phyloP scores from a whole-genome alignment of 2,329 filamentous ascomycete genomes.

The Monosporascus ibericus region DNA sequence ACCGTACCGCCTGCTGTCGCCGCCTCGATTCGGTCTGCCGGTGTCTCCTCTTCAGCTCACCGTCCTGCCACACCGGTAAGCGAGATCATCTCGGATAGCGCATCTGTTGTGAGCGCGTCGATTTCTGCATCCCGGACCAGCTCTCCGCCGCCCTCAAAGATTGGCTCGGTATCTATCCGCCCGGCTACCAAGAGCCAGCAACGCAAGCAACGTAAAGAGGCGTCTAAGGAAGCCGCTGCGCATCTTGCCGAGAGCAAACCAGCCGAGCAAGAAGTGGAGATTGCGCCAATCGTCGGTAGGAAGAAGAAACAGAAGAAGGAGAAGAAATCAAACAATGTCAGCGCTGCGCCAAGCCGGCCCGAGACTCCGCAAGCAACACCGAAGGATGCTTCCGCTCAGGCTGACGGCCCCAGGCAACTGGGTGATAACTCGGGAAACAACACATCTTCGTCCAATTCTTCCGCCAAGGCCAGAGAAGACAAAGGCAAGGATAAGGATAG shows the following conservation, averaged over 20 bases:
- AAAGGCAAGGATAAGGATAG: slow-evolving; percentile 16
- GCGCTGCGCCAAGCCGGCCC: slow-evolving; percentile 19
- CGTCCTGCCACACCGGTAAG: slow-evolving; percentile 68
- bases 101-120: slow-evolving; percentile 67
- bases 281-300: slow-evolving; percentile 68
- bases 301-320: slow-evolving; percentile 86
- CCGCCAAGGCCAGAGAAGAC: slow-evolving; percentile 15
- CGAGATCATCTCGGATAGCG: slow-evolving; percentile 70
- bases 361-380: slow-evolving; percentile 25
- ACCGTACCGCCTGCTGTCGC: slow-evolving; percentile 23
- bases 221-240: slow-evolving; percentile 56
- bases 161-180: slow-evolving; percentile 64
- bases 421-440: slow-evolving; percentile 11
- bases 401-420: slow-evolving; percentile 16
- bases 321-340: slow-evolving; percentile 34
- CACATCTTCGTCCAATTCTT: neutral
- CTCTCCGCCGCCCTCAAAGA: slow-evolving; percentile 60
- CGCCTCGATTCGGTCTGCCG: slow-evolving; percentile 23
- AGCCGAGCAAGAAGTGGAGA: slow-evolving; percentile 47
- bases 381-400: slow-evolving; percentile 23
- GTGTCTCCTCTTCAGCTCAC: slow-evolving; percentile 30
- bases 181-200: slow-evolving; percentile 71
- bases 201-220: slow-evolving; percentile 68
- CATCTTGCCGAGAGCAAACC: slow-evolving; percentile 45
- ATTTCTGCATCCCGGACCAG: slow-evolving; percentile 62